Evolutionary conservation across 495 filamentous ascomycete genomes (phyloP).

Genomic region (Aspergillus conjunctus): DNA sequence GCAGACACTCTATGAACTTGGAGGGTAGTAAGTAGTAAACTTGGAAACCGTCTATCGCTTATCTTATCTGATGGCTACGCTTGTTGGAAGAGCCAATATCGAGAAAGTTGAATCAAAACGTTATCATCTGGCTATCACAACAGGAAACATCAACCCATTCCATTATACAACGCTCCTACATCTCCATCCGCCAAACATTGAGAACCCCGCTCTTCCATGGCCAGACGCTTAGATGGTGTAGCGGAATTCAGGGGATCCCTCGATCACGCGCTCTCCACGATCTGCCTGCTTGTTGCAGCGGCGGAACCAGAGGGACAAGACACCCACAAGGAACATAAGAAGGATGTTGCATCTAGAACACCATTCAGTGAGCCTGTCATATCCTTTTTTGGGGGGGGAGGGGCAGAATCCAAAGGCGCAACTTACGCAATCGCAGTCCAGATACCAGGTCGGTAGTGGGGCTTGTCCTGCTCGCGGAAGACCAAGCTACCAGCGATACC

Average conservation of each 20-base stretch:
- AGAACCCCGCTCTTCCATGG: not conserved
- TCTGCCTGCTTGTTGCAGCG: conserved; percentile 40
- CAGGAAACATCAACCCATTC: not conserved
- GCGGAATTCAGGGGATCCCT: conserved; percentile 37
- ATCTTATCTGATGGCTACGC: too few species aligned
- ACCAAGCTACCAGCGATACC: conserved; percentile 60
- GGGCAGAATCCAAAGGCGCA: not conserved
- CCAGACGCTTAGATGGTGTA: conserved; percentile 37
- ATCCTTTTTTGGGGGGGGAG: not conserved
- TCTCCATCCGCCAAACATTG: not conserved
- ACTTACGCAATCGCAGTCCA: conserved; percentile 48
- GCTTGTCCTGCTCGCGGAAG: conserved; percentile 60
- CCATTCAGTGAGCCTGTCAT: not conserved
- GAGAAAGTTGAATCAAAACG: not conserved
- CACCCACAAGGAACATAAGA: conserved; percentile 40
- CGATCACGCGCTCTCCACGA: conserved; percentile 41
- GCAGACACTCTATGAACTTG: too few species aligned
- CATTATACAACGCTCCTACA: not conserved
- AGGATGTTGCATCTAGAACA: conserved; percentile 41
- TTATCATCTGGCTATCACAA: not conserved
- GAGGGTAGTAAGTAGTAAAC: too few species aligned
- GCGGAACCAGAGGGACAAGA: conserved; percentile 40
- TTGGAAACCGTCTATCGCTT: too few species aligned
- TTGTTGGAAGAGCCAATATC: too few species aligned
- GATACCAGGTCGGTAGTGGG: conserved; percentile 59